phyloP scores from a whole-genome alignment of 371 early-diverging fungal species.

The Lichtheimia ramosa region DNA sequence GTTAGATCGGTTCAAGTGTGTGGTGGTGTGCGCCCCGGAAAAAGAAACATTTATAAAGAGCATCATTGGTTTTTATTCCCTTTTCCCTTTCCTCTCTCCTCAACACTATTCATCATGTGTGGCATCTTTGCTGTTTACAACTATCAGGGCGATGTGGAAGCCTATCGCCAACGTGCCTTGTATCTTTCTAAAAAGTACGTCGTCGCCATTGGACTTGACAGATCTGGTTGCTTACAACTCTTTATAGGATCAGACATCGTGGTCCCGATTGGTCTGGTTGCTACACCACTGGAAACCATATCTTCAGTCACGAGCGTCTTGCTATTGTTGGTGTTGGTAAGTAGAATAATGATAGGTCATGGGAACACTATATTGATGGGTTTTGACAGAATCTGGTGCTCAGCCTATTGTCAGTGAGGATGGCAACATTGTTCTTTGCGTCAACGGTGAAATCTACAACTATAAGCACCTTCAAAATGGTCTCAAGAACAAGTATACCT shows the following conservation, averaged over 20 bases:
- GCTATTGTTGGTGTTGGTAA: slow-evolving; percentile 96
- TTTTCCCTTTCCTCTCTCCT: slow-evolving; percentile 1
- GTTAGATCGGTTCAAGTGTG: too few relatives aligned
- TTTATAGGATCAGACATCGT: slow-evolving; percentile 79
- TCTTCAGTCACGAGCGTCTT: slow-evolving; percentile 94
- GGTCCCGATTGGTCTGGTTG: slow-evolving; percentile 98
- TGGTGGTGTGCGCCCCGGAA: too few relatives aligned
- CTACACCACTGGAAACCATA: slow-evolving; percentile 73
- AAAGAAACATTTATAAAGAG: background rate
- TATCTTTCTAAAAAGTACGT: slow-evolving; percentile 85
- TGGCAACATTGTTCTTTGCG: slow-evolving; percentile 79
- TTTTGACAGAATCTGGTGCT: slow-evolving; percentile 77
- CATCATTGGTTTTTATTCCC: slow-evolving; percentile 3
- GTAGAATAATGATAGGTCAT: slow-evolving; percentile 9
- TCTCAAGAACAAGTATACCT: slow-evolving; percentile 66
- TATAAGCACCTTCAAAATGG: slow-evolving; percentile 84
- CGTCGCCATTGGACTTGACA: background rate
- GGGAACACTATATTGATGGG: too few relatives aligned
- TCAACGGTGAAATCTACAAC: slow-evolving; percentile 99
- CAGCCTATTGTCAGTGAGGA: slow-evolving; percentile 93
- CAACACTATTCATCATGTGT: slow-evolving; percentile 69
- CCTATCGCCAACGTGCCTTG: slow-evolving; percentile 81
- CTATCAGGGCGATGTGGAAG: slow-evolving; percentile 74
- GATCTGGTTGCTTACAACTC: background rate
- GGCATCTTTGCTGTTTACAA: slow-evolving; percentile 94